A percentile compares a stretch with the other conserved stretches of the same genome.
phyloP scores from a whole-genome alignment of 179 eudicot species.

The Corrigiola litoralis region DNA sequence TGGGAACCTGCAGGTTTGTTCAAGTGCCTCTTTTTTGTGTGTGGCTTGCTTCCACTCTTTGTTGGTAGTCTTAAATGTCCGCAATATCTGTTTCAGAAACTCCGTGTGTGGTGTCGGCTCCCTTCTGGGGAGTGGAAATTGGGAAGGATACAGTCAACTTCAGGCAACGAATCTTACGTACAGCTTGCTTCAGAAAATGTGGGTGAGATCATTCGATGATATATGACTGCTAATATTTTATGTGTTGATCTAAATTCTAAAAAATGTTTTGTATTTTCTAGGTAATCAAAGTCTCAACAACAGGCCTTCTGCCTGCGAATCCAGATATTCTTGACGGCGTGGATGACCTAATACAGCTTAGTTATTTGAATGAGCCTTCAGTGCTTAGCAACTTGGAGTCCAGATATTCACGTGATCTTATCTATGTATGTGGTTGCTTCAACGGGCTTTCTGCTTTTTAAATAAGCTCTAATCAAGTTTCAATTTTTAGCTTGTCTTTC shows the following conservation, averaged over 20 bases:
- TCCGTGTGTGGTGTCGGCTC: constrained; percentile 77
- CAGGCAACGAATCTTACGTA: constrained; percentile 55
- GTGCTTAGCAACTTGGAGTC: constrained; percentile 68
- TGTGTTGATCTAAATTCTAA: constrained; percentile 1
- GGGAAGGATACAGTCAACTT: constrained; percentile 68
- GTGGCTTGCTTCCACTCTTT: not conserved
- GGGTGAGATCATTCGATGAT: constrained; percentile 31
- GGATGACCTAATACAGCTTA: constrained; percentile 87
- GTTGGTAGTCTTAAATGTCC: constrained; percentile 17
- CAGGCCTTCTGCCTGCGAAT: constrained; percentile 81
- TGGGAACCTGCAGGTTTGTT: not conserved
- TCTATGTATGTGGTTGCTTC: constrained; percentile 51
- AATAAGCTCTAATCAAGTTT: constrained; percentile 8
- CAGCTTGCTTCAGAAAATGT: constrained; percentile 62
- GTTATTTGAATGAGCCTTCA: constrained; percentile 90
- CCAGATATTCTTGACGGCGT: constrained; percentile 86
- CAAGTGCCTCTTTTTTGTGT: not conserved
- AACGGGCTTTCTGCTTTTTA: not conserved
- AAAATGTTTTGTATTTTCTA: constrained; percentile 21
- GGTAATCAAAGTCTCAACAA: constrained; percentile 50
- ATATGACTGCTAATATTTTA: not conserved
- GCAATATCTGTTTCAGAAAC: constrained; percentile 52
- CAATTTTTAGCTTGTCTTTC: constrained; percentile 13
- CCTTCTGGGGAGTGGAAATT: constrained; percentile 61
- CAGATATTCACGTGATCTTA: constrained; percentile 65